Percentiles rank a stretch among this genome's conserved stretches.
Evolutionary conservation across 2,329 filamentous ascomycete genomes (phyloP).

Genomic region (Hypoxylon sp.): DNA sequence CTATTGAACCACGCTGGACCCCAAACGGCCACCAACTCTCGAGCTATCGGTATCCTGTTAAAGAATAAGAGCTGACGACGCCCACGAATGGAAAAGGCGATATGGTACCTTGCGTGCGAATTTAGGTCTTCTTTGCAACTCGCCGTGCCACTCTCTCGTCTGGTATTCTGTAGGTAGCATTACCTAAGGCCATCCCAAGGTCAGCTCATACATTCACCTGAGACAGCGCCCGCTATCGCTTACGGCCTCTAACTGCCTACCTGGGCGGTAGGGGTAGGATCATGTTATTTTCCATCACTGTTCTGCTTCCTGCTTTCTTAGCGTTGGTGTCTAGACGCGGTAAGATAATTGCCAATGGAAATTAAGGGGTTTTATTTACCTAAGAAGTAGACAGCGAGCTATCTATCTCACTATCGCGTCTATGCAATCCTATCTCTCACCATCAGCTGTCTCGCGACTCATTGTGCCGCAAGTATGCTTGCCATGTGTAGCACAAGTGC

Average conservation of each 20-base stretch:
- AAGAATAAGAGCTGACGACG: conserved; percentile 3
- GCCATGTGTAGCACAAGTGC: conserved; percentile 5
- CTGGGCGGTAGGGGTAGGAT: conserved; percentile 5
- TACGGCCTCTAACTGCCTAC: conserved; percentile 2
- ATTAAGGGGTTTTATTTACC: conserved; percentile 2
- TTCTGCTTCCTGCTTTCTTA: conserved; percentile 7
- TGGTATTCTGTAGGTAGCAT: too few species aligned
- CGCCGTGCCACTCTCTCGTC: too few species aligned
- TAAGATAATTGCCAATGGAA: not conserved
- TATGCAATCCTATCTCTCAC: conserved; percentile 9
- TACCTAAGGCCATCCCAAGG: too few species aligned
- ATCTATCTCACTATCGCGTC: conserved; percentile 9
- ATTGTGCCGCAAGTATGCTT: conserved; percentile 7
- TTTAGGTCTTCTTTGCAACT: not conserved
- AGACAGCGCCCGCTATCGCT: conserved; percentile 2
- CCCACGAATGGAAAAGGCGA: not conserved
- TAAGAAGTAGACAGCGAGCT: not conserved
- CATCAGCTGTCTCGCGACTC: conserved; percentile 1
- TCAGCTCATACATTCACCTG: not conserved
- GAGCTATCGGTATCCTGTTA: conserved; percentile 10
- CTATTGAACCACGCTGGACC: conserved; percentile 16
- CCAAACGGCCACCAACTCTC: conserved; percentile 13
- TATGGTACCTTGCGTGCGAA: not conserved
- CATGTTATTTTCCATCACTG: conserved; percentile 10
- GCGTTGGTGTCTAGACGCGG: not conserved